Evolutionary conservation across 768 basidiomycete genomes (phyloP).

Genomic region (Pisolithus tinctorius): DNA sequence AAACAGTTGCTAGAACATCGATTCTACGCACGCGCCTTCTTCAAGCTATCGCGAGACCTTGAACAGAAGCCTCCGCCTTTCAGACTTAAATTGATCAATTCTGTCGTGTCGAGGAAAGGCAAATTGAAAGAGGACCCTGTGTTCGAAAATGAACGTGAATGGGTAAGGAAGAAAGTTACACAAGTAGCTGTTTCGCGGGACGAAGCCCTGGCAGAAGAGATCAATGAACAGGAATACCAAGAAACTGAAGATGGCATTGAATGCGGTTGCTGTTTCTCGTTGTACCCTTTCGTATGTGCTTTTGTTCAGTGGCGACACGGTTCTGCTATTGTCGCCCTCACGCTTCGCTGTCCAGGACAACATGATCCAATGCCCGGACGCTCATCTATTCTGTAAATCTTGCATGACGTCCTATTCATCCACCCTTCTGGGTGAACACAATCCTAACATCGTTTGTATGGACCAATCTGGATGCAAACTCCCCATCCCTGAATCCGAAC

Average conservation of each 20-base stretch:
- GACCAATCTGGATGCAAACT: slow-evolving; percentile 68
- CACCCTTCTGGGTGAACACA: slow-evolving; percentile 57
- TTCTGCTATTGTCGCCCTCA: background rate
- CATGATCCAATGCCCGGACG: slow-evolving; percentile 86
- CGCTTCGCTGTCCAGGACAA: slow-evolving; percentile 45
- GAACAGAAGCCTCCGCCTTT: slow-evolving; percentile 29
- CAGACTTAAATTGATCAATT: slow-evolving; percentile 28
- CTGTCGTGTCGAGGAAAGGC: slow-evolving; percentile 36
- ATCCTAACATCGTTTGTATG: slow-evolving; percentile 67
- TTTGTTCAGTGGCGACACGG: background rate
- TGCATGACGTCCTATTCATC: slow-evolving; percentile 70
- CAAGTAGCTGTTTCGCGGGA: background rate
- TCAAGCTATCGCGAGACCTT: slow-evolving; percentile 38
- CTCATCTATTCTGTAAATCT: slow-evolving; percentile 76
- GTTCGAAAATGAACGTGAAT: slow-evolving; percentile 1
- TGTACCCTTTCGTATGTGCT: slow-evolving; percentile 59
- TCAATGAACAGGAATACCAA: slow-evolving; percentile 32
- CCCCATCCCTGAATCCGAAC: slow-evolving; percentile 61
- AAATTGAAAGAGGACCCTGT: slow-evolving; percentile 31
- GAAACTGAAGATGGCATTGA: slow-evolving; percentile 60
- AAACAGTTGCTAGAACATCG: slow-evolving; percentile 28
- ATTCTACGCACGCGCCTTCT: slow-evolving; percentile 64
- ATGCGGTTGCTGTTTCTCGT: slow-evolving; percentile 82
- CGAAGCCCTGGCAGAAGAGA: slow-evolving; percentile 24
- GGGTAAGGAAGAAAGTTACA: background rate